Evolutionary conservation across 768 basidiomycete species (phyloP), one percentile per base, ranked within the genome.

Genomic region (Neoboletus magnificus): DNA sequence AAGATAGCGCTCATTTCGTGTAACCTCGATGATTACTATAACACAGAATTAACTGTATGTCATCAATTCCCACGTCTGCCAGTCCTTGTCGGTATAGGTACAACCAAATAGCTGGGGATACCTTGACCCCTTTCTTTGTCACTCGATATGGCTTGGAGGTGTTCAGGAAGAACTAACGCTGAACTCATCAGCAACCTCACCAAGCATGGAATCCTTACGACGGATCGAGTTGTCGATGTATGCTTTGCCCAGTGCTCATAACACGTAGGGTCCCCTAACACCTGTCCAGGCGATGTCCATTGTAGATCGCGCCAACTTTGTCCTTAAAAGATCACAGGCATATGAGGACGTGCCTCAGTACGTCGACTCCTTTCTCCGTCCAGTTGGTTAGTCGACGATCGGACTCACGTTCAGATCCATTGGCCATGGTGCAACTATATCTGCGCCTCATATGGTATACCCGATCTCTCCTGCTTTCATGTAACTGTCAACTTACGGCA

Each of bases 361-460:
- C 12, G 62, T 49, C 20, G 70, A 73, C 58, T 52, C 59, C 23
- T 72, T 76, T 59, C 68, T 70, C 0, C 20, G 2, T 40, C 15
- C 8, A 9, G 13, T 3, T 37, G 10, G 13, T 4, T 36, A 8
- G 8, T 13, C 13, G 27, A 30, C 13, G 25, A 41, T 45, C 18
- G 15, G 42, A 58, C 25, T 30, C 43, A 23, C 13, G 56, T 57
- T 35, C 63, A 90, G 89, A 68, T 57, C 77, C 18, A 93, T 94
- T 49, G 89, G 90, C 2, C 81, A 88, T 64, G 86, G 84, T 13
- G 95, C 94, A 15, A 99, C 96, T 0, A 98, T 99, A 58, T 92
- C 89, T 37, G 96, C 96, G 0, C 96, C 96, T 1, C 96, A 99
- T 68, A 98, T 98, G 95, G 89, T 87, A 50, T 66, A 65, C 40